Evolutionary conservation across 192 early-diverging fungal species (phyloP), one percentile per base, ranked within the genome.

Genomic region (Pilobolus umbonatus): DNA sequence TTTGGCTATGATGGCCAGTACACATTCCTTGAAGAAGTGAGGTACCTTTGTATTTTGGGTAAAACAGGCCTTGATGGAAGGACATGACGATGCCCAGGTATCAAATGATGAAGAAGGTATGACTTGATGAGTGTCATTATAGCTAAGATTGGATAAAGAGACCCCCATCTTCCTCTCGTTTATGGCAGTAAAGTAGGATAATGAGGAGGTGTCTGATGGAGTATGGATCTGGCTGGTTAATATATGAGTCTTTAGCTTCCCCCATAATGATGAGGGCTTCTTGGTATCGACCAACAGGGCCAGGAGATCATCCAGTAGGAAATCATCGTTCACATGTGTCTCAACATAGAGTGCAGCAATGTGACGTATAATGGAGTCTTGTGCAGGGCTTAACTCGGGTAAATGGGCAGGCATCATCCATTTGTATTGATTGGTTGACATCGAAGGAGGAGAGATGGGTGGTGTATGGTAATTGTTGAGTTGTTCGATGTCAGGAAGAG

Each of bases 211-310:
- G 3, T 35, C 34, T 8, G 11, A 35, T 5, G 38, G 11, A 15
- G 38, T 40, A 2, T 3, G 11, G 38, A 15, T 15, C 8, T 46
- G 17, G 38, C 52, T 22, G 0, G 44, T 28, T 2, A 44, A 3
- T 6, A 59, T 59, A 24, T 59, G 57, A 1, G 57, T 59, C 5
- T 59, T 59, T 11, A 59, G 32, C 26, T 59, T 59, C n/a, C 57
- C 57, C 57, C 57, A 59, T 6, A 59, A 32, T 6, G 57, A 48
- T 17, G 57, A 48, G 1, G 44, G 24, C 12, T 59, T 59, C 24
- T 59, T 48, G 19, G 30, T 32, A 25, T 59, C 57, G 19, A 59
- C 14, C 17, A 59, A 25, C 7, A 11, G 12, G 2, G 22, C 9
- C 3, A 59, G 21, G 3, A 19, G 31, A 15, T 59, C 57, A 4